Percentiles rank a stretch among this genome's conserved stretches.
Evolutionary conservation across 1,284 basidiomycete genomes (phyloP).

Genomic region (Pisolithus thermaeus): DNA sequence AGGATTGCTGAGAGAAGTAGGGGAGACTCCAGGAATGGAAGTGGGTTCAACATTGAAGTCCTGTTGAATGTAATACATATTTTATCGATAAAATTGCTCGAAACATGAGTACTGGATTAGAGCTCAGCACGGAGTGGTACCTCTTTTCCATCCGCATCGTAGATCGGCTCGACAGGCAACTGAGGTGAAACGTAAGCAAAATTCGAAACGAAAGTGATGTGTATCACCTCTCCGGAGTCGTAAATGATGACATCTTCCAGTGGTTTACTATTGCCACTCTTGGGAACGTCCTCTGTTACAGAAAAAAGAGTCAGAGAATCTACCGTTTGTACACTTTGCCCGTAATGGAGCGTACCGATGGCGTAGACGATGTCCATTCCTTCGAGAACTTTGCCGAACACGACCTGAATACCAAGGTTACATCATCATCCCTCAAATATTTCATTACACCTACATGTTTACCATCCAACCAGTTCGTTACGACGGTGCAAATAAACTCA

Average conservation of each 20-base stretch:
- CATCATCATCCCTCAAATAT: neutral
- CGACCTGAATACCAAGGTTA: constrained; percentile 48
- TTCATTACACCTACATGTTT: constrained; percentile 51
- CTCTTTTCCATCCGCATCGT: constrained; percentile 71
- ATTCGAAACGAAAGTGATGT: neutral
- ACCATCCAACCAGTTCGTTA: constrained; percentile 73
- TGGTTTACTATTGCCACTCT: constrained; percentile 67
- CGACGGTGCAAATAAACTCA: constrained; percentile 79
- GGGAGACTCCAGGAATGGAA: constrained; percentile 1
- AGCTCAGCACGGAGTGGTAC: constrained; percentile 92
- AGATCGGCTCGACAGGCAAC: constrained; percentile 57
- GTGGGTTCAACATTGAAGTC: constrained; percentile 19
- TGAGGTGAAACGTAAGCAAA: constrained; percentile 26
- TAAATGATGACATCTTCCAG: constrained; percentile 68
- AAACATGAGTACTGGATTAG: constrained; percentile 46
- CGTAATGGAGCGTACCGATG: constrained; percentile 50
- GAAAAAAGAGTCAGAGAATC: constrained; percentile 18
- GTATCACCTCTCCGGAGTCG: constrained; percentile 75
- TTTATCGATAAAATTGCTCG: constrained; percentile 48
- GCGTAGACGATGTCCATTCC: constrained; percentile 79
- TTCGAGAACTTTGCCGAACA: constrained; percentile 87
- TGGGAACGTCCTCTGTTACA: constrained; percentile 59
- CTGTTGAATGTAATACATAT: constrained; percentile 35
- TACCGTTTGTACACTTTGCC: neutral
- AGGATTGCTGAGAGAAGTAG: constrained; percentile 8